Evolutionary conservation across 1,284 basidiomycete genomes (phyloP).

Genomic region (Cryptococcus floricola): DNA sequence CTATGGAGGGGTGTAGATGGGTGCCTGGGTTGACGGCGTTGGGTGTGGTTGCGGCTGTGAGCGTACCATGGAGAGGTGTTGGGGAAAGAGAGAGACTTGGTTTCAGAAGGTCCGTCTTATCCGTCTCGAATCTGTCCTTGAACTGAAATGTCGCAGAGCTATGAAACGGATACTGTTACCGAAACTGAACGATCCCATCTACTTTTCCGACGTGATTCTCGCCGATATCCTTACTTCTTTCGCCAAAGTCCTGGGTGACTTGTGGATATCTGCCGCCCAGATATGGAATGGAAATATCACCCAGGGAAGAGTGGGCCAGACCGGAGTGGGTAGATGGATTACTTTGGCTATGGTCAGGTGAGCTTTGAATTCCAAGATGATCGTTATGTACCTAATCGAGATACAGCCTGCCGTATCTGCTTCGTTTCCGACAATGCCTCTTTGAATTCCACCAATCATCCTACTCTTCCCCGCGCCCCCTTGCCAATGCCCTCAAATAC

Average conservation of each 20-base stretch:
- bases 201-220: conserved; percentile 88
- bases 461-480: conserved; percentile 64
- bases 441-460: conserved; percentile 72
- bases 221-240: conserved; percentile 96
- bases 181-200: conserved; percentile 59
- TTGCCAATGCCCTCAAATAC: conserved; percentile 96
- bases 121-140: background rate
- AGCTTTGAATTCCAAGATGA: conserved; percentile 22
- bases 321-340: conserved; percentile 66
- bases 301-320: conserved; percentile 59
- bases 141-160: conserved; percentile 51
- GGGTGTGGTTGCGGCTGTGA: conserved; percentile 57
- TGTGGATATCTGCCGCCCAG: conserved; percentile 78
- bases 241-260: conserved; percentile 91
- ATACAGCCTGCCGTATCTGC: conserved; percentile 76
- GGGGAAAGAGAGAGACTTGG: conserved; percentile 67
- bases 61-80: conserved; percentile 64
- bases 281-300: conserved; percentile 69
- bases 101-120: conserved; percentile 63
- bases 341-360: conserved; percentile 83
- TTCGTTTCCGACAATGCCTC: conserved; percentile 90
- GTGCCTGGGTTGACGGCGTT: conserved; percentile 67
- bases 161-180: conserved; percentile 70
- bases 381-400: background rate
- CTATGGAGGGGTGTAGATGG: conserved; percentile 69